These are phyloP conservation scores for Verticillium nubilum DNA, from an alignment of 2,329 filamentous ascomycete species.

Conservation along the genomic window DNA sequence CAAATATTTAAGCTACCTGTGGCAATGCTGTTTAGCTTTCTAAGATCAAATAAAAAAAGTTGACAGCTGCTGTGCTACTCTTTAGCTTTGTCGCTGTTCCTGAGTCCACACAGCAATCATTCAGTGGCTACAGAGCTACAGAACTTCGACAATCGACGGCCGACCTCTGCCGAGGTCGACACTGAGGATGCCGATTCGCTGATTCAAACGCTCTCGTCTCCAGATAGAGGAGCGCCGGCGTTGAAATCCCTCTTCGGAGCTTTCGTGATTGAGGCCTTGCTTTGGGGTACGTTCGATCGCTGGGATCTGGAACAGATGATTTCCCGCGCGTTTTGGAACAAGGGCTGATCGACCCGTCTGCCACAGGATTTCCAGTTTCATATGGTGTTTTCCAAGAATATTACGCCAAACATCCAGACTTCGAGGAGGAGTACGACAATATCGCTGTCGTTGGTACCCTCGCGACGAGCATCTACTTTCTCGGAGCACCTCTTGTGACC, in stretches of 20 bases:
- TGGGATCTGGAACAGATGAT: not conserved
- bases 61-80: not conserved
- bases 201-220: conserved; percentile 12
- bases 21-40: no score
- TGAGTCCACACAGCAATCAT: not conserved
- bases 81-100: not conserved
- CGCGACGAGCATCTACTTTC: conserved; percentile 17
- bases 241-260: conserved; percentile 16
- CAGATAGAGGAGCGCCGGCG: conserved; percentile 13
- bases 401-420: conserved; percentile 18
- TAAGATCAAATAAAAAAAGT: no score
- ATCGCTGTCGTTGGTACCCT: conserved; percentile 20
- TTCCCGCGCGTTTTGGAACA: not conserved
- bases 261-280: conserved; percentile 16
- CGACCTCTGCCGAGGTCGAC: not conserved
- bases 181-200: conserved; percentile 8
- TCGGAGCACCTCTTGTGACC: conserved; percentile 18
- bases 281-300: conserved; percentile 16
- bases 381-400: conserved; percentile 23
- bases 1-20: no score
- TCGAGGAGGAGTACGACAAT: conserved; percentile 12
- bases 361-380: conserved; percentile 17
- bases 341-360: not conserved
- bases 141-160: not conserved
- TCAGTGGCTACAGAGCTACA: not conserved